phyloP scores from a whole-genome alignment of 2,329 filamentous ascomycete species.

The Penicillium occitanis region DNA sequence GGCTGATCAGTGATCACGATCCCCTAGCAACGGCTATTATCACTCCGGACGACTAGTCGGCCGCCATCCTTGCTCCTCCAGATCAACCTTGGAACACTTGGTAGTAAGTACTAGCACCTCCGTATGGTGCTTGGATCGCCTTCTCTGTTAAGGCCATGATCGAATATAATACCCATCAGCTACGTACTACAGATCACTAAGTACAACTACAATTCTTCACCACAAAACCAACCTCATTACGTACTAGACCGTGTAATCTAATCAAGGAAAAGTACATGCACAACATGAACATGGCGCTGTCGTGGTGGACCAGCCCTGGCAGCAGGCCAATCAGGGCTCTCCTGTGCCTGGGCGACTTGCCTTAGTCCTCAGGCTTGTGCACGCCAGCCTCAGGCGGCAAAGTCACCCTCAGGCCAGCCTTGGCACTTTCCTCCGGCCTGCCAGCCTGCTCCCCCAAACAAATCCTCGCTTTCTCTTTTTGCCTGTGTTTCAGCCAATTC shows the following conservation, averaged over 20 bases:
- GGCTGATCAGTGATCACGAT: conserved; percentile 5
- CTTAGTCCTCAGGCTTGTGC: conserved; percentile 13
- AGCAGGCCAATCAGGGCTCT: background rate
- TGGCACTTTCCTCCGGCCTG: background rate
- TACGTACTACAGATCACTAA: background rate
- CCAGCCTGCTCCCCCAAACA: conserved; percentile 14
- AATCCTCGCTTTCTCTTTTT: conserved; percentile 8
- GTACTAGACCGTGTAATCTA: background rate
- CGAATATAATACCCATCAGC: background rate
- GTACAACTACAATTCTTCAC: background rate
- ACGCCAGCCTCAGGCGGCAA: conserved; percentile 9
- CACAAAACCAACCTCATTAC: background rate
- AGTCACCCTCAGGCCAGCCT: background rate
- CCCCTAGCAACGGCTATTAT: conserved; percentile 15
- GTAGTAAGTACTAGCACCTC: background rate
- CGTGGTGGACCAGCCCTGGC: background rate
- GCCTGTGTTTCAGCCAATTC: background rate
- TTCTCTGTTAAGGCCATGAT: background rate
- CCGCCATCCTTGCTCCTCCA: conserved; percentile 9
- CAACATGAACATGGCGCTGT: background rate
- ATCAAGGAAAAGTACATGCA: background rate
- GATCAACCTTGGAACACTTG: background rate
- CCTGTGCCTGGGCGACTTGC: conserved; percentile 16
- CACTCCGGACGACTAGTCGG: conserved; percentile 2
- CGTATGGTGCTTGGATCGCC: background rate